phyloP scores from a whole-genome alignment of 768 basidiomycete species.

The Boletus insuetus region DNA sequence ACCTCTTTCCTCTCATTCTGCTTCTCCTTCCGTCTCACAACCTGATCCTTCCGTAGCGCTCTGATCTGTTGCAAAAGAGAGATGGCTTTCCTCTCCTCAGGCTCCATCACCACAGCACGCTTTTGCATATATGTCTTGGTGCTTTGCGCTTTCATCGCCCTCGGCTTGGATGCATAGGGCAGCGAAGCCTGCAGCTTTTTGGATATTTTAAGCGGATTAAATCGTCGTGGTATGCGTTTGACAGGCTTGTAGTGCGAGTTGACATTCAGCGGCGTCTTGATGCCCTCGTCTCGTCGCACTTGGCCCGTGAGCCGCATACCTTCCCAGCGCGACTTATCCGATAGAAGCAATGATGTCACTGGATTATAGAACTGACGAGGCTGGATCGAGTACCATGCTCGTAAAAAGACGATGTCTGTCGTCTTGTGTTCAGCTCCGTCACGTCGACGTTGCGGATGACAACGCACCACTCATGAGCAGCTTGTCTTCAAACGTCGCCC shows the following conservation, averaged over 20 bases:
- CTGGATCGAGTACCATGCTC: constrained; percentile 95
- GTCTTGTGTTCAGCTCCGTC: background rate
- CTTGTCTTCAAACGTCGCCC: constrained; percentile 98
- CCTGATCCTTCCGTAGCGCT: constrained; percentile 87
- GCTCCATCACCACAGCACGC: constrained; percentile 92
- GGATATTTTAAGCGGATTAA: constrained; percentile 87
- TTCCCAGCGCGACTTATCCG: constrained; percentile 78
- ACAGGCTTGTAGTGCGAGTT: constrained; percentile 90
- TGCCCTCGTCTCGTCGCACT: constrained; percentile 79
- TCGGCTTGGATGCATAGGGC: constrained; percentile 92
- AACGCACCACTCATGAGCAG: constrained; percentile 88
- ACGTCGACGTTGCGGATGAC: background rate
- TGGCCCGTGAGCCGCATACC: constrained; percentile 97
- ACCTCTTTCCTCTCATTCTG: constrained; percentile 74
- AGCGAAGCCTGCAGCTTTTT: constrained; percentile 87
- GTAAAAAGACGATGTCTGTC: constrained; percentile 88
- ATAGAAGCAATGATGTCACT: constrained; percentile 84
- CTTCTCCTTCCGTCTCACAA: constrained; percentile 75
- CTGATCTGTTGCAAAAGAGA: constrained; percentile 92
- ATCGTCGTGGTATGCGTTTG: constrained; percentile 75
- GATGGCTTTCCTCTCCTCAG: constrained; percentile 91
- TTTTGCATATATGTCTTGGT: constrained; percentile 87
- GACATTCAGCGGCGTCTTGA: constrained; percentile 75
- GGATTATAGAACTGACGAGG: constrained; percentile 97
- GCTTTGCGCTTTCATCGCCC: constrained; percentile 71